Evolutionary conservation across 257 asterid species (phyloP).

Genomic region (Ophiorrhiza pumila): DNA sequence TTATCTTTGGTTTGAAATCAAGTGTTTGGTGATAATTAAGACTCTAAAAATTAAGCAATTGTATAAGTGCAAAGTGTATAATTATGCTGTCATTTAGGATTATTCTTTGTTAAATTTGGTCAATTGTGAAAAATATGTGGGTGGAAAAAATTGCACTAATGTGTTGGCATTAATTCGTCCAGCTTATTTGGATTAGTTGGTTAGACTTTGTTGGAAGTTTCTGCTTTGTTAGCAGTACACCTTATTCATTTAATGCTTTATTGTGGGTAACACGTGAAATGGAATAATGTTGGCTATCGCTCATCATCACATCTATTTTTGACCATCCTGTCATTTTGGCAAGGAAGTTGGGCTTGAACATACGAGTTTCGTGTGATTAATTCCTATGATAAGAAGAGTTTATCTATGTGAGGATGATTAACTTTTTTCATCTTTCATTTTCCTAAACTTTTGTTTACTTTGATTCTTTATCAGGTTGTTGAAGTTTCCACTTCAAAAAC

Average conservation of each 20-base stretch:
- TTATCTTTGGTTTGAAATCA: too few species aligned
- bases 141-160: not conserved
- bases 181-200: not conserved
- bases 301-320: not conserved
- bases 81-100: too few species aligned
- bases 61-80: too few species aligned
- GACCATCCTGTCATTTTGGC: not conserved
- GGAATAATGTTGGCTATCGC: not conserved
- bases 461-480: slow-evolving; percentile 37
- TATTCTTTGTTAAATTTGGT: too few species aligned
- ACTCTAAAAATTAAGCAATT: too few species aligned
- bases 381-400: not conserved
- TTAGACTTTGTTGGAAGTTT: not conserved
- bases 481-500: slow-evolving; percentile 60
- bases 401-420: not conserved
- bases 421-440: not conserved
- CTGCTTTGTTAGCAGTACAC: not conserved
- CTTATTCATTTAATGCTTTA: not conserved
- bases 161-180: not conserved
- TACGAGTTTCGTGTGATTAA: not conserved
- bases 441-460: not conserved
- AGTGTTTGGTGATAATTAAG: too few species aligned
- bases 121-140: too few species aligned
- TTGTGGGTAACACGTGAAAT: not conserved
- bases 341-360: not conserved